These are phyloP conservation scores for Brassica balearica DNA, from an alignment of 441 rosid genomes.

Conservation along the genomic window DNA sequence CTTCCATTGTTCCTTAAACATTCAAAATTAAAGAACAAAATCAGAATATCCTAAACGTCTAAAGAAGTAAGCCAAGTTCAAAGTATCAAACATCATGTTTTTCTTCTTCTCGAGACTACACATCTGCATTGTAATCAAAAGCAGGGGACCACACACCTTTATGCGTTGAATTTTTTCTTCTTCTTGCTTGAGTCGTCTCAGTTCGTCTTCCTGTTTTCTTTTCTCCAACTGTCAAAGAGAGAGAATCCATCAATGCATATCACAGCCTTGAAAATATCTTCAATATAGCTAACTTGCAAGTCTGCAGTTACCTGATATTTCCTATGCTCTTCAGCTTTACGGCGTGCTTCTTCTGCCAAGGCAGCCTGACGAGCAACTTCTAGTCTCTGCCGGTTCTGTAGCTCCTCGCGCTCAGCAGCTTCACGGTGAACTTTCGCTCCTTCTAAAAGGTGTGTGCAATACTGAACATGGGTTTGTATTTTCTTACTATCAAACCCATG, in stretches of 20 bases:
- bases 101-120: background rate
- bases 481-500: constrained; percentile 99
- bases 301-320: constrained; percentile 74
- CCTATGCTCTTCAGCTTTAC: constrained; percentile 97
- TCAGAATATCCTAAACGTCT: constrained; percentile 27
- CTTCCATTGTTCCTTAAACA: constrained; percentile 96
- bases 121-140: constrained; percentile 1
- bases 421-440: constrained; percentile 97
- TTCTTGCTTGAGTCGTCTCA: constrained; percentile 83
- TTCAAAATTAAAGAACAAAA: constrained; percentile 27
- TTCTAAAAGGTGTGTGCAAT: constrained; percentile 93
- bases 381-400: constrained; percentile 89
- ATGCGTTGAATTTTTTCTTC: constrained; percentile 93
- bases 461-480: constrained; percentile 96
- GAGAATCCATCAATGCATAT: constrained; percentile 35
- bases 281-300: constrained; percentile 22
- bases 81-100: background rate
- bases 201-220: constrained; percentile 96
- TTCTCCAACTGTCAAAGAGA: constrained; percentile 79
- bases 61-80: constrained; percentile 5
- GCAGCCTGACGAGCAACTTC: constrained; percentile 98
- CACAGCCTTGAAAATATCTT: constrained; percentile 8
- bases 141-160: constrained; percentile 61
- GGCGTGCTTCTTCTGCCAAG: constrained; percentile 99
- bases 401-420: constrained; percentile 97